These are phyloP conservation scores for Russula ochroleuca DNA, from an alignment of 768 basidiomycete genomes.

Conservation along the genomic window DNA sequence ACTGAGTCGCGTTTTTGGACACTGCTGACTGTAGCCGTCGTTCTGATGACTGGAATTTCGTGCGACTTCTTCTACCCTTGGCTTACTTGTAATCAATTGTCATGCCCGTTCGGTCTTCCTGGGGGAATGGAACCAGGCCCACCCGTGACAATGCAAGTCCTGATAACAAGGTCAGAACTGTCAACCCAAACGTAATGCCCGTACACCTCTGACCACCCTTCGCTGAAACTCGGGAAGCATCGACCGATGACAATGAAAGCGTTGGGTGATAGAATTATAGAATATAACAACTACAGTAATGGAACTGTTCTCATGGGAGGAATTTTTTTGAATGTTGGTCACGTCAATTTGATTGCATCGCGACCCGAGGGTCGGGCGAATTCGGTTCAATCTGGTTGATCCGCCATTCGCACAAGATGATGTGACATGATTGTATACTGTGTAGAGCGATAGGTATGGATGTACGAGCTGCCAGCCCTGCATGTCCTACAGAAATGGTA, in stretches of 20 bases:
- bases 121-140: no score
- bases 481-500: constrained; percentile 10
- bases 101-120: neutral
- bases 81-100: neutral
- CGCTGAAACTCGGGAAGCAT: neutral
- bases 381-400: neutral
- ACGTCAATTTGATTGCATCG: neutral
- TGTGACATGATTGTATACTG: neutral
- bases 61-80: neutral
- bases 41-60: no score
- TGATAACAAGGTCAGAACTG: neutral
- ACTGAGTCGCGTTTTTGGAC: neutral
- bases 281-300: neutral
- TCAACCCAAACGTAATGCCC: neutral
- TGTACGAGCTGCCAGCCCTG: constrained; percentile 29
- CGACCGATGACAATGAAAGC: neutral
- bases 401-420: neutral
- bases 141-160: neutral
- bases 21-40: no score
- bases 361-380: neutral
- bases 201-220: neutral
- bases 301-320: neutral
- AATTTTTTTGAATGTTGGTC: neutral
- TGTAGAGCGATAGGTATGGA: neutral
- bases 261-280: neutral